A percentile compares a stretch with the other conserved stretches of the same genome.
Evolutionary conservation across 1,284 basidiomycete genomes (phyloP).

Genomic region (Rugosomyces carneus): DNA sequence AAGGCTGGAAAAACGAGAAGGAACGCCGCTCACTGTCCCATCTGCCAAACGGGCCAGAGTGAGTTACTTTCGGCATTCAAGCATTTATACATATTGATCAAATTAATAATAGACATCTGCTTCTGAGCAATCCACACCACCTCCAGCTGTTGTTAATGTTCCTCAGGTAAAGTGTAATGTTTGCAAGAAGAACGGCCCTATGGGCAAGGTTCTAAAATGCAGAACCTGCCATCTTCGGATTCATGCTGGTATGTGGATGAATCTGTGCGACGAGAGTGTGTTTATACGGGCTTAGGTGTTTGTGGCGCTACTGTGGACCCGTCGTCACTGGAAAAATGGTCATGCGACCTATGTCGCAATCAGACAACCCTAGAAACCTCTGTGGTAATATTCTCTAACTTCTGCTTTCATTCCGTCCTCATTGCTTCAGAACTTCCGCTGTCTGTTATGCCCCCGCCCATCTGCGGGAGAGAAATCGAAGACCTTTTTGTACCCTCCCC

Average conservation of each 20-base stretch:
- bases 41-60: slow-evolving; percentile 67
- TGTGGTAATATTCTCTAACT: slow-evolving; percentile 42
- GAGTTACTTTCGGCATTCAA: slow-evolving; percentile 15
- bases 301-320: slow-evolving; percentile 68
- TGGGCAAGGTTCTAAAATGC: slow-evolving; percentile 74
- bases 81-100: slow-evolving; percentile 1
- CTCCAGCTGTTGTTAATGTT: slow-evolving; percentile 39
- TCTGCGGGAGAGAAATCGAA: slow-evolving; percentile 41
- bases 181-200: slow-evolving; percentile 70
- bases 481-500: slow-evolving; percentile 33
- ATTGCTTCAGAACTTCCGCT: slow-evolving; percentile 56
- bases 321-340: slow-evolving; percentile 62
- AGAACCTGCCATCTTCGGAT: slow-evolving; percentile 70
- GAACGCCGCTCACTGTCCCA: slow-evolving; percentile 63
- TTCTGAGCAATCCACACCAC: slow-evolving; percentile 53
- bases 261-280: slow-evolving; percentile 3
- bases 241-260: slow-evolving; percentile 54
- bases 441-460: slow-evolving; percentile 66
- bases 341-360: slow-evolving; percentile 82
- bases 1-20: slow-evolving; percentile 68
- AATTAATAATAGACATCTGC: slow-evolving; percentile 40
- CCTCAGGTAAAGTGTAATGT: slow-evolving; percentile 68
- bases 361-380: slow-evolving; percentile 73
- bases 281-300: slow-evolving; percentile 34
- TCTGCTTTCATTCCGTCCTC: slow-evolving; percentile 1